Base-by-base conservation (phyloP, 2,329 filamentous ascomycete species). In the Xylariales sp. region DNA sequence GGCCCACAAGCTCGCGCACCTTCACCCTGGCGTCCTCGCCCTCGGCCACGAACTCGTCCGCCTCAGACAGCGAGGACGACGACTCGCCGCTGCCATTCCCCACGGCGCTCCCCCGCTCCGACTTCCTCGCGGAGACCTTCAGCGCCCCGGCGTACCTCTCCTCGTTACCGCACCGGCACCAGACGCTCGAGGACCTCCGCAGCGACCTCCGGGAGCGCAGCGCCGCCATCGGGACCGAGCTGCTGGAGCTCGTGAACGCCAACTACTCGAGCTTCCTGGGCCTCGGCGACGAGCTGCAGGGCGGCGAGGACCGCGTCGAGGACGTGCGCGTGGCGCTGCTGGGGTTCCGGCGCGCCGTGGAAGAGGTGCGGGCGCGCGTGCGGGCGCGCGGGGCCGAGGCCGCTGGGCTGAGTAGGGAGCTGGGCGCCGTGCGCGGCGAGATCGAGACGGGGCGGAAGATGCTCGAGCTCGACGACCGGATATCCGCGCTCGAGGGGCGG, bases 221-320 rank as follows among this genome's bases (percentile, higher is more conserved):
- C 73, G 88, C 92, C 73, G 86, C 91, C 23, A 90, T 99, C 69
- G 92, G 90, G 75, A 89, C 91, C 70, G 96, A 99, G 81, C 86
- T 99, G 2, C 85, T 99, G 18, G 95, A 97, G 81, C 88, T 99
- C 7, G 96, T 99, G 72, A 99, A 99, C 77, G 88, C 91, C 59
- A 97, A 99, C 80, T 98, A 99, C 78, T 91, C 93, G 55, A 92
- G 95, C 65, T 99, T 99, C 74, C 81, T 99, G 4, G 90, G 90
- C 0, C 82, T 99, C 0, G 97, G 96, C 0, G 89, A 87, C 54
- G 92, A 93, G 74, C 82, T 99, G 50, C 88, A 89, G 62, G 94
- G 94, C 2, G 97, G 97, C 7, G 94, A 97, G 76, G 95, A 97
- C 75, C 92, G 91, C 78, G 91, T 97, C 0, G 94, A 97, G 77